Base-by-base conservation (phyloP, 129 eudicot genomes). In the Calendula officinalis region DNA sequence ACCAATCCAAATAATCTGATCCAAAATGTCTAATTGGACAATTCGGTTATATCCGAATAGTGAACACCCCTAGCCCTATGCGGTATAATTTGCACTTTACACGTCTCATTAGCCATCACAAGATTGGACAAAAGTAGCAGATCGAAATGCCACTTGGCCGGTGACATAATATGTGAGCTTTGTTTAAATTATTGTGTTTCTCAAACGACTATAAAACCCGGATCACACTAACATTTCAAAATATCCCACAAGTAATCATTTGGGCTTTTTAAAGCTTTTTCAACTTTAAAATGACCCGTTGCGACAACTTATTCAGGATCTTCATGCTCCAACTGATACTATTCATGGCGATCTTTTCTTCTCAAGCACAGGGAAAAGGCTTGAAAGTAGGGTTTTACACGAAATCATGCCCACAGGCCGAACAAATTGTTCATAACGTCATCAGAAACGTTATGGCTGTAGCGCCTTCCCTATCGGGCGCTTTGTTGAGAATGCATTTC, bases 401-500 rank as follows among this genome's bases (percentile, higher is more conserved):
- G 9, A 30, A 80, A 59, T 60, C 95, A 71, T 83, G 95, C 60
- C 95, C 95, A n/a, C 53, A 37, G 1, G 81, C 73, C 2, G 81
- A 83, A 50, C 56, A 46, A 45, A 83, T 80, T 30, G 76, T 81
- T 0, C 52, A 38, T 51, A 44, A 55, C 34, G 74, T 77, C 16
- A 60, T 73, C 0, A 56, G 42, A 4, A 34, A 81, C 7, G 83
- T 76, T 27, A 76, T 87, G 12, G 67, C 87, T 0, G 77, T 51
- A 1, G 79, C 87, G 6, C 95, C 90, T 7, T 68, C 80, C 34
- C 85, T 87, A 33, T 69, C 83, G 47, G 90, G 81, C 46, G 83
- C 95, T 8, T 56, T 87, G 64, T 43, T 82, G 65, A 80, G 94
- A 65, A 67, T 86, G 89, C 85, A 82, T 51, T 86, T 79, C 46